phyloP scores from a whole-genome alignment of 106 monocot species.

The Iris macrosiphon region DNA sequence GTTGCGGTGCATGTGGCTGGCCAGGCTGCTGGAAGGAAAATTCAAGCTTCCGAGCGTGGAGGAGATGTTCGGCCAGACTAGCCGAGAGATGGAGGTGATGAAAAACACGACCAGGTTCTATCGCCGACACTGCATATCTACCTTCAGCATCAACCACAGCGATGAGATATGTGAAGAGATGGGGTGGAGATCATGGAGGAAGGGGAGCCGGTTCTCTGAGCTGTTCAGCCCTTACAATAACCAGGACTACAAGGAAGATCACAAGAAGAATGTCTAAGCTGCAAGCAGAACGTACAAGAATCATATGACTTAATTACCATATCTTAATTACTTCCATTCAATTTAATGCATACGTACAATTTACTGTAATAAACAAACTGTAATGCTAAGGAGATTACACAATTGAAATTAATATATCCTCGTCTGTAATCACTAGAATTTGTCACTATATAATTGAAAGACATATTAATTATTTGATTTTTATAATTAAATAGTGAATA shows the following conservation, averaged over 20 bases:
- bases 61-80: constrained; percentile 40
- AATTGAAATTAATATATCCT: too few species aligned
- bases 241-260: constrained; percentile 59
- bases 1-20: constrained; percentile 73
- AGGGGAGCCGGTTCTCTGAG: constrained; percentile 62
- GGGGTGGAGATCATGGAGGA: constrained; percentile 67
- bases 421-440: too few species aligned
- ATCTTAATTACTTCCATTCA: too few species aligned
- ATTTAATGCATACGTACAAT: too few species aligned
- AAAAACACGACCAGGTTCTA: constrained; percentile 74
- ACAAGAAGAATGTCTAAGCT: too few species aligned
- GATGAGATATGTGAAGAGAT: constrained; percentile 87
- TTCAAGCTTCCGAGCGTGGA: constrained; percentile 59
- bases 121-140: constrained; percentile 86
- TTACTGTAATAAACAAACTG: too few species aligned
- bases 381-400: too few species aligned
- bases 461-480: too few species aligned
- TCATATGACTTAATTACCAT: too few species aligned
- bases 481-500: too few species aligned
- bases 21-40: constrained; percentile 41
- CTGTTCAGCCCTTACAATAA: constrained; percentile 69
- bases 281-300: too few species aligned
- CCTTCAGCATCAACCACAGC: constrained; percentile 88
- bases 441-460: too few species aligned
- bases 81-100: constrained; percentile 62